Evolutionary conservation across 768 basidiomycete species (phyloP).

Genomic region (Pleurotus pulmonarius): DNA sequence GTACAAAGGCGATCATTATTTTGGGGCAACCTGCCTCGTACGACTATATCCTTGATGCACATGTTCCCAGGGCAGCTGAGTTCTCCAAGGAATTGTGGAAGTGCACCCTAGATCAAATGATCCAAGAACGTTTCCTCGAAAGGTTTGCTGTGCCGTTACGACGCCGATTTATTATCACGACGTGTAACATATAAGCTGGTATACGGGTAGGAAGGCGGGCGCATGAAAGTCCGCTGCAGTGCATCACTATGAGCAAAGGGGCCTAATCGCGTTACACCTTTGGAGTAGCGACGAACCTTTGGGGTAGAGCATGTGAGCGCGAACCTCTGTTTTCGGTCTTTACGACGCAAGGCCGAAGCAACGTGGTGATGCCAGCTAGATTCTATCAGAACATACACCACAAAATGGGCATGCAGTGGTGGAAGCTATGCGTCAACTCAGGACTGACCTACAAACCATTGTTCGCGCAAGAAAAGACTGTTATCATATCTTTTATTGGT

Average conservation of each 20-base stretch:
- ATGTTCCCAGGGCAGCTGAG: constrained; percentile 3
- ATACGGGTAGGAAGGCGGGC: background rate
- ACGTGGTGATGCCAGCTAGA: background rate
- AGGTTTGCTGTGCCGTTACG: constrained; percentile 1
- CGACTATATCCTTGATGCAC: background rate
- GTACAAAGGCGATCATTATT: constrained; percentile 5
- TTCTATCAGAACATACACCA: background rate
- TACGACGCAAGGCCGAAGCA: background rate
- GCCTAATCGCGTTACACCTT: background rate
- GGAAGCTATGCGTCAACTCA: background rate
- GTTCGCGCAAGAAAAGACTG: background rate
- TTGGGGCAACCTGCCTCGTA: background rate
- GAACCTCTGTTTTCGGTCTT: background rate
- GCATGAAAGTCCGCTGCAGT: background rate
- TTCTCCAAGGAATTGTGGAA: constrained; percentile 7
- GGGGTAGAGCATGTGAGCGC: background rate
- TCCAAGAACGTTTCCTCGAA: background rate
- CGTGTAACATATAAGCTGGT: background rate
- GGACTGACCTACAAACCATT: background rate
- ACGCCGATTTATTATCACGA: background rate
- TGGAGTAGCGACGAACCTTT: background rate
- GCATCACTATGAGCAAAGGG: constrained; percentile 2
- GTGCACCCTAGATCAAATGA: constrained; percentile 5
- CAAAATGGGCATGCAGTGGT: background rate
- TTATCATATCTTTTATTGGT: background rate